Conservation (phyloP, 495 filamentous ascomycete genomes). For the Xylaria intraflava region DNA sequence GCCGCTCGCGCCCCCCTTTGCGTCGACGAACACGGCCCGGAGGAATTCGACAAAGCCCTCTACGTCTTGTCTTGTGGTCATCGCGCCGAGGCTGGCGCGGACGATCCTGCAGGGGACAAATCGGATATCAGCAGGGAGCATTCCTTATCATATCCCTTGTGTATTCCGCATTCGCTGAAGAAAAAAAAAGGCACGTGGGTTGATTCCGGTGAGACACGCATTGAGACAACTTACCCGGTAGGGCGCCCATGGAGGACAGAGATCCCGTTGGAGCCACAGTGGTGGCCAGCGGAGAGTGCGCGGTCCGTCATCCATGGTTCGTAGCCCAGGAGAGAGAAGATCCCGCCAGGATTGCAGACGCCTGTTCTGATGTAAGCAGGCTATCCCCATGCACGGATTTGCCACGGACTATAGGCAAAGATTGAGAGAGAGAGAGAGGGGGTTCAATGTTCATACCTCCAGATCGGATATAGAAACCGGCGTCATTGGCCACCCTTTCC, state of each 20-base stretch:
- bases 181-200: neutral
- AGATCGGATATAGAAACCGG: constrained; percentile 60
- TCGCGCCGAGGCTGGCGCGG: constrained; percentile 62
- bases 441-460: constrained; percentile 41
- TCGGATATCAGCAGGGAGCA: too few relatives aligned
- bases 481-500: constrained; percentile 54
- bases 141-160: too few relatives aligned
- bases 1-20: constrained; percentile 9
- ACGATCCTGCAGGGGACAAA: constrained; percentile 54
- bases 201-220: neutral
- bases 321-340: constrained; percentile 40
- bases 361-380: constrained; percentile 21
- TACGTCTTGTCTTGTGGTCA: constrained; percentile 59
- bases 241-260: constrained; percentile 50
- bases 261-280: constrained; percentile 45
- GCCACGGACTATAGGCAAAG: constrained; percentile 29
- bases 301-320: constrained; percentile 56
- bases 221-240: constrained; percentile 35
- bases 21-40: constrained; percentile 40
- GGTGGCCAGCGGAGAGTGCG: constrained; percentile 56
- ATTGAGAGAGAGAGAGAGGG: too few relatives aligned
- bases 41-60: constrained; percentile 53
- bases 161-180: too few relatives aligned
- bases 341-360: constrained; percentile 40
- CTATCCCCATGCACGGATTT: neutral